Conservation (phyloP, 2,329 filamentous ascomycete species). For the Exophiala calicioides region DNA sequence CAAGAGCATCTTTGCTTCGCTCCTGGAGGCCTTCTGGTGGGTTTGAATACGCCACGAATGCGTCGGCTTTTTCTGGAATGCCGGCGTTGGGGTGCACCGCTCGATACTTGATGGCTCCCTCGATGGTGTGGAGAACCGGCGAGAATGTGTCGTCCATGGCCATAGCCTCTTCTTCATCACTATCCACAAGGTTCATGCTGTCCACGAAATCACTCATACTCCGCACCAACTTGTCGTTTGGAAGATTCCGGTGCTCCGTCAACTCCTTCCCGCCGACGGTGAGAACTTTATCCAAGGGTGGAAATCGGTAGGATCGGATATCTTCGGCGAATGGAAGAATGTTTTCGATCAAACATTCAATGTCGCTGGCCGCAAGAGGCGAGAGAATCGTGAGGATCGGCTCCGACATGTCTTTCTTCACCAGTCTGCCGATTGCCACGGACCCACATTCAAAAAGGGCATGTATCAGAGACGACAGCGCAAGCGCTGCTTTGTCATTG, state of each 20-base stretch:
- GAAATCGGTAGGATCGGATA: constrained; percentile 84
- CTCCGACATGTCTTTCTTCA: constrained; percentile 78
- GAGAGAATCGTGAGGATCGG: constrained; percentile 76
- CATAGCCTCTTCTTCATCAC: constrained; percentile 72
- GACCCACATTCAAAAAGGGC: constrained; percentile 81
- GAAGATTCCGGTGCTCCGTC: constrained; percentile 80
- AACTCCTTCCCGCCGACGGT: constrained; percentile 82
- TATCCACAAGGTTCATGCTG: constrained; percentile 79
- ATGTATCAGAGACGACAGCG: constrained; percentile 85
- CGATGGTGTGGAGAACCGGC: constrained; percentile 82
- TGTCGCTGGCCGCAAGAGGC: constrained; percentile 73
- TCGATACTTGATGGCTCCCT: constrained; percentile 79
- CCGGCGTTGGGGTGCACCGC: constrained; percentile 71
- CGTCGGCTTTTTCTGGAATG: constrained; percentile 62
- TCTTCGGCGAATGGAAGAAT: constrained; percentile 94
- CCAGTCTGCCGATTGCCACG: constrained; percentile 82
- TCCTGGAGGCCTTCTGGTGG: constrained; percentile 68
- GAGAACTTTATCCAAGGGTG: constrained; percentile 81
- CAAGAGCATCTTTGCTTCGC: constrained; percentile 59
- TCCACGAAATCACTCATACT: constrained; percentile 94
- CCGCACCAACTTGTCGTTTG: constrained; percentile 68
- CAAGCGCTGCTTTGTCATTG: constrained; percentile 80
- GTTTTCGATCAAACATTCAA: constrained; percentile 85
- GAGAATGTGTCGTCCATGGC: constrained; percentile 80
- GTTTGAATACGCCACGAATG: constrained; percentile 70